Base-by-base conservation (phyloP, 768 basidiomycete species). In the Mycena floridula region DNA sequence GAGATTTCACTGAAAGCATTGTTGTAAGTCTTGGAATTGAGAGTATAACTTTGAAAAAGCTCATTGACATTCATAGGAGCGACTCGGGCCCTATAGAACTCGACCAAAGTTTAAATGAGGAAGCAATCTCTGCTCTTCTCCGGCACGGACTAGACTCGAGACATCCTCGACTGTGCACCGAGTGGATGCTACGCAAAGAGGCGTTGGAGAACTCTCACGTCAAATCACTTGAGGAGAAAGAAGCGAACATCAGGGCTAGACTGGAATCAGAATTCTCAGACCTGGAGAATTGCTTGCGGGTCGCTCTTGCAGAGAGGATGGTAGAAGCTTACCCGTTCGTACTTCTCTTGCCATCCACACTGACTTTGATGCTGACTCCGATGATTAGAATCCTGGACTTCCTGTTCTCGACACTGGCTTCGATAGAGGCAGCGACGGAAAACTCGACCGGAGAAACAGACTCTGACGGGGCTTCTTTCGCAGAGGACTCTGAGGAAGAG, bases 71-170 rank as follows among this genome's bases (percentile, higher is more conserved):
- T 11, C n/a, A n/a, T n/a, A n/a, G 9, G 7, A 67, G 66, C 28
- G 12, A 18, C 9, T 49, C 40, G 0, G 61, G 61, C 30, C 40
- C 43, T 11, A 44, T 70, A 13, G 36, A 43, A 6, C 6, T 70
- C n/a, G 49, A 18, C 2, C 51, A 59, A 15, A 42, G 48, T 3
- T 18, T 67, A 13, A 49, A 53, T 7, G 59, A 58, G 2, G 54
- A 58, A 0, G 54, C 54, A 0, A 3, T 72, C 0, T 46, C 26
- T 5, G 58, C 62, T 0, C 50, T 72, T 4, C 38, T 63, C 20
- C 37, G 48, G 0, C 28, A 40, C 2, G 70, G 67, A 1, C 57
- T 71, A 0, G 37, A 46, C 6, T 53, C 45, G 21, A 59, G 64
- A 7, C 66, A 54, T 23, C 53, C 45, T 2, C 35, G n/a, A 1